Conservation (phyloP, 352 stramenopile genomes). For the Phytopythium vexans region DNA sequence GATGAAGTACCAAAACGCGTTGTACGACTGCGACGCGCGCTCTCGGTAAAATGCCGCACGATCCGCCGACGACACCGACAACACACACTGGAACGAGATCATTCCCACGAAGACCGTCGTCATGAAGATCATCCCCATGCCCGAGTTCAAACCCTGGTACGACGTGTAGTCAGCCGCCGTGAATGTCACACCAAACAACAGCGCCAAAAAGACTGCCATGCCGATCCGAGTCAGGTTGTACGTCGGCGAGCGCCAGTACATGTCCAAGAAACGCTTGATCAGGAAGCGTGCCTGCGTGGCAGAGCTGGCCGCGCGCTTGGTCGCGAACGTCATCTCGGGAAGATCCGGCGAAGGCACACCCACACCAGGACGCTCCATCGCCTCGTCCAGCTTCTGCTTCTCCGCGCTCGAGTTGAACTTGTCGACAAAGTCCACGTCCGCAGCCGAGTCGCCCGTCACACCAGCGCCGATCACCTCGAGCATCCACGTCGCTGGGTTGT, state of each 20-base stretch:
- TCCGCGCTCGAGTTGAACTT: slow-evolving; percentile 8
- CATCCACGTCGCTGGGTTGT: too few relatives aligned
- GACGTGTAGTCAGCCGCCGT: slow-evolving; percentile 9
- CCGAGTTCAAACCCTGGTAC: slow-evolving; percentile 11
- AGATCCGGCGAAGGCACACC: slow-evolving; percentile 4
- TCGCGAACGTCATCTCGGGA: slow-evolving; percentile 13
- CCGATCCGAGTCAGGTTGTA: slow-evolving; percentile 44
- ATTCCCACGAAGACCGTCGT: slow-evolving; percentile 57
- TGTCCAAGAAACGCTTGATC: slow-evolving; percentile 25
- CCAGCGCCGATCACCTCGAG: too few relatives aligned
- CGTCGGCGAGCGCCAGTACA: slow-evolving; percentile 29
- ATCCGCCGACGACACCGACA: slow-evolving; percentile 59
- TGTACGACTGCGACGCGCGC: slow-evolving; percentile 3
- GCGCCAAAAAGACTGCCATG: neutral
- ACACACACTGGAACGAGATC: slow-evolving; percentile 44
- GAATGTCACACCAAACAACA: slow-evolving; percentile 50
- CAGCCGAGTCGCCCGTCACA: too few relatives aligned
- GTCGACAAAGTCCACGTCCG: neutral
- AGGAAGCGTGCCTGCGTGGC: slow-evolving; percentile 27
- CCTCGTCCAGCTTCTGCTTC: slow-evolving; percentile 7
- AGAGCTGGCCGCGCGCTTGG: slow-evolving; percentile 14
- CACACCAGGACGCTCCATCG: neutral
- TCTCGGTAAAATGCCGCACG: slow-evolving; percentile 69
- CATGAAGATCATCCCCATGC: slow-evolving; percentile 60
- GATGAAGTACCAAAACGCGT: slow-evolving; percentile 43